These are phyloP conservation scores for Musa troglodytarum DNA, from an alignment of 176 grass and related monocot species.

Conservation along the genomic window DNA sequence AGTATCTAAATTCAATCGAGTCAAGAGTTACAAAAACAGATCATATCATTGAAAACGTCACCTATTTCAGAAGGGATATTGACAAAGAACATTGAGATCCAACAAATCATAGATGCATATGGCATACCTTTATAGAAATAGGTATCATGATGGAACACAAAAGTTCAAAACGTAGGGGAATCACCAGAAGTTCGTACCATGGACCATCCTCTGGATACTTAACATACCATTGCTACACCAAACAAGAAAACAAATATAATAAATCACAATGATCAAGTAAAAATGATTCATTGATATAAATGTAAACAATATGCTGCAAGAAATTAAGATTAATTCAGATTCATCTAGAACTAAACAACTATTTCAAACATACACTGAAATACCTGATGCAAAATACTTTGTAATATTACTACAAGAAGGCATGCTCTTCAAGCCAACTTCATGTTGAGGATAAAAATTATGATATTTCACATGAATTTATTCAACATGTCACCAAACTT, in stretches of 20 bases:
- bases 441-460: too few species aligned
- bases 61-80: not conserved
- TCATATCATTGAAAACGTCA: too few species aligned
- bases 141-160: slow-evolving; percentile 99
- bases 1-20: too few species aligned
- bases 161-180: slow-evolving; percentile 78
- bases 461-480: too few species aligned
- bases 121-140: slow-evolving; percentile 86
- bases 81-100: not conserved
- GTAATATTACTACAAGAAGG: too few species aligned
- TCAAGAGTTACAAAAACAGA: too few species aligned
- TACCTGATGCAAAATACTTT: too few species aligned
- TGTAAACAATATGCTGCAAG: not conserved
- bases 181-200: slow-evolving; percentile 84
- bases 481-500: too few species aligned
- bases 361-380: too few species aligned
- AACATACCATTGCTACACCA: slow-evolving; percentile 79
- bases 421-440: too few species aligned
- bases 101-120: slow-evolving; percentile 3
- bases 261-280: not conserved
- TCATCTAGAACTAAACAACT: too few species aligned
- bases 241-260: not conserved
- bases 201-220: slow-evolving; percentile 54
- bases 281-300: not conserved
- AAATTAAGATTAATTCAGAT: not conserved